A percentile compares a stretch with the other conserved stretches of the same genome.
Evolutionary conservation across 2,329 filamentous ascomycete species (phyloP).

Genomic region (Diaporthe sp.): DNA sequence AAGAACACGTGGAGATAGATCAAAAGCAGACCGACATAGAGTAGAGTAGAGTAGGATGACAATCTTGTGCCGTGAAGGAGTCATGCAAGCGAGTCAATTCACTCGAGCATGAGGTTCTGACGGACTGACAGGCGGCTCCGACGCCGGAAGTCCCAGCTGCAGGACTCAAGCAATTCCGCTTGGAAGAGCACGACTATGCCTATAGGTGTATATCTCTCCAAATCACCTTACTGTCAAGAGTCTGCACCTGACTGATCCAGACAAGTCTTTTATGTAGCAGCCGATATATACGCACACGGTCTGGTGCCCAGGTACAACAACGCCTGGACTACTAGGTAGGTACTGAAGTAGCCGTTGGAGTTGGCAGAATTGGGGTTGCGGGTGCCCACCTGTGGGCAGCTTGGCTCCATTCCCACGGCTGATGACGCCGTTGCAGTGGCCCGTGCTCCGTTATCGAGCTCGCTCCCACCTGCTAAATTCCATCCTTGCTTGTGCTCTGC

Average conservation of each 20-base stretch:
- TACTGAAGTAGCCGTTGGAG: neutral
- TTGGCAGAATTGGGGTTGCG: constrained; percentile 18
- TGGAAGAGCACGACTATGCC: neutral
- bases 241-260: no score
- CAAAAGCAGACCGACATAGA: neutral
- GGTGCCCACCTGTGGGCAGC: constrained; percentile 25
- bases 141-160: constrained; percentile 12
- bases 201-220: neutral
- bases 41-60: neutral
- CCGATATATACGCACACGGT: no score
- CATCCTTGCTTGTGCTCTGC: constrained; percentile 34
- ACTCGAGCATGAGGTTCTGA: neutral
- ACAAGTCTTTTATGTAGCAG: no score
- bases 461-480: constrained; percentile 23
- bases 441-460: constrained; percentile 27
- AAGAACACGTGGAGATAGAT: neutral
- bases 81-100: neutral
- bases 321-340: neutral
- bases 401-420: neutral
- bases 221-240: neutral
- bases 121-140: constrained; percentile 10
- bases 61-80: neutral
- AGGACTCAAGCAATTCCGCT: neutral
- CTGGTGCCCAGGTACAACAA: neutral
- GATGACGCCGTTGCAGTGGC: constrained; percentile 30